phyloP scores from a whole-genome alignment of 2,329 filamentous ascomycete species.

The Tolypocladium guangdongense region DNA sequence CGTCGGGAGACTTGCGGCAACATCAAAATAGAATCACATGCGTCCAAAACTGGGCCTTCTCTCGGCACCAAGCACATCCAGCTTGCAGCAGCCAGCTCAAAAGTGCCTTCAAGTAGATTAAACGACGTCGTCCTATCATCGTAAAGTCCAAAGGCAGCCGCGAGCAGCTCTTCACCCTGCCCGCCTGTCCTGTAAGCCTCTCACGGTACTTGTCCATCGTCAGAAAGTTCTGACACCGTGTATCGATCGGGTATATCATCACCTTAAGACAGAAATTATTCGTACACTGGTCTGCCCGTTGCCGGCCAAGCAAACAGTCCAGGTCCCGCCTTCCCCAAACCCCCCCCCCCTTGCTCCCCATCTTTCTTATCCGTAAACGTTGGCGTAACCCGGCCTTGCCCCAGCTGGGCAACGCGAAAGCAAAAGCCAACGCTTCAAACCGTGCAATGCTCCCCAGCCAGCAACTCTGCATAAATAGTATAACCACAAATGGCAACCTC shows the following conservation, averaged over 20 bases:
- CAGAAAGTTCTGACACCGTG: not conserved
- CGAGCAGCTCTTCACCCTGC: not conserved
- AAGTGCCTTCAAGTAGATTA: not conserved
- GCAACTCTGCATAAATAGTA: conserved; percentile 6
- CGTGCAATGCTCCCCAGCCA: conserved; percentile 8
- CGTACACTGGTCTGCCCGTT: conserved; percentile 3
- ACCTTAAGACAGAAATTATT: conserved; percentile 6
- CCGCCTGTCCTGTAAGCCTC: not conserved
- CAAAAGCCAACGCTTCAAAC: conserved; percentile 9
- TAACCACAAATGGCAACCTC: conserved; percentile 5
- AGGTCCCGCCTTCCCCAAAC: not conserved
- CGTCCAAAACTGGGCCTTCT: not conserved
- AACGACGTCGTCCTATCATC: not conserved
- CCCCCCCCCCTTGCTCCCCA: not conserved
- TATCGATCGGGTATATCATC: conserved; percentile 10
- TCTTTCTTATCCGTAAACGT: not conserved
- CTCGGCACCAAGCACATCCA: not conserved
- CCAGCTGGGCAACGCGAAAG: conserved; percentile 2
- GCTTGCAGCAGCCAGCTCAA: not conserved
- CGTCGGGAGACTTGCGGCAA: not conserved
- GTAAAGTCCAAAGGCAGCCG: not conserved
- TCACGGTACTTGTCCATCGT: not conserved
- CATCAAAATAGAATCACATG: not conserved
- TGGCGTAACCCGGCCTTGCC: not conserved
- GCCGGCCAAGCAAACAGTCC: not conserved